Base-by-base conservation (phyloP, 176 grass and related monocot species). In the Paspalum notatum region DNA sequence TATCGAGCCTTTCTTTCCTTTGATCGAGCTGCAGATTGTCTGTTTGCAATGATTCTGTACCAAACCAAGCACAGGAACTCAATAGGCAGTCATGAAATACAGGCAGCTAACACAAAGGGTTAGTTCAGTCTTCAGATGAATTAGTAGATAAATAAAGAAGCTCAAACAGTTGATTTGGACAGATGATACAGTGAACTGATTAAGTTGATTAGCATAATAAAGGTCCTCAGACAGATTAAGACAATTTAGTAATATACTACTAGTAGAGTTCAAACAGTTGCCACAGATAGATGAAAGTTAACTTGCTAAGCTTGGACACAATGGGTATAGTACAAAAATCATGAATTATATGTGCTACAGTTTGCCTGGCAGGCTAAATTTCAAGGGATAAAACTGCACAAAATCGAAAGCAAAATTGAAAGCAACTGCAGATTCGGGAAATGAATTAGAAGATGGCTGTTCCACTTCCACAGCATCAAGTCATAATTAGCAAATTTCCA, bases 1-100 rank as follows among this genome's bases (percentile, higher is more conserved):
- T 98, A 98, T 80, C 95, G 77, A 79, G 86, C 87, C 75, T 91
- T 94, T 83, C 90, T 91, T 89, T 98, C 95, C 77, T 98, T 98
- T 55, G 95, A 98, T 24, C 95, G 92, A 32, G 95, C 87, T 74
- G 95, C 92, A 72, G 95, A 98, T 46, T 94, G 88, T n/a, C 95
- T 89, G 78, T 98, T 98, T 17, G 95, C 95, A 74, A 98, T 41
- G 77, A 98, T 92, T 92, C 92, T 98, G 86, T 66, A 87, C 43
- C 38, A 79, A 71, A 69, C 3, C 25, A 82, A 82, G 37, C 59
- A 43, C 62, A 22, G 40, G 17, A 81, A 78, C 66, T 81, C 76
- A 58, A 71, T 66, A 56, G 18, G 49, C 70, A 62, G 15, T 50
- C 39, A 62, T 42, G 43, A 63, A 78, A 49, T 62, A 49, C 14